Conservation (phyloP, 345 rosid species). For the Linum trigynum region DNA sequence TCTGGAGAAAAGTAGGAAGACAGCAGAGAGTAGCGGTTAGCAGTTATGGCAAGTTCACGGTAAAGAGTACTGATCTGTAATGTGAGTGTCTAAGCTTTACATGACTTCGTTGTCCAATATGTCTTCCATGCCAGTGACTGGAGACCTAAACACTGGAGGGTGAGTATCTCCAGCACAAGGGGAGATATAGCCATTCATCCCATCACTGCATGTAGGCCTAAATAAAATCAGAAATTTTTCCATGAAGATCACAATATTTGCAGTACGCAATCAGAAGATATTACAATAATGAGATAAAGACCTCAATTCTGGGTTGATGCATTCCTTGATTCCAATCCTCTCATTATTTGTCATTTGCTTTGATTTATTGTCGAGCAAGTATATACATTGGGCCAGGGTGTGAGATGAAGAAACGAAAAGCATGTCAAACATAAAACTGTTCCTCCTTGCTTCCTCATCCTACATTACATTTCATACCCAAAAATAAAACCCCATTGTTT, state of each 20-base stretch:
- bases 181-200: conserved; percentile 86
- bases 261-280: not conserved
- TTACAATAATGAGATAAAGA: conserved; percentile 26
- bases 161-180: conserved; percentile 71
- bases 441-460: conserved; percentile 81
- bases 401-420: conserved; percentile 70
- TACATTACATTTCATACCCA: conserved; percentile 18
- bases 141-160: conserved; percentile 72
- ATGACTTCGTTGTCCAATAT: conserved; percentile 71
- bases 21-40: not conserved
- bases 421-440: conserved; percentile 64
- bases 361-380: conserved; percentile 52
- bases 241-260: conserved; percentile 4
- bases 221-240: conserved; percentile 31
- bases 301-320: conserved; percentile 63
- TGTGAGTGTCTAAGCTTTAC: conserved; percentile 36
- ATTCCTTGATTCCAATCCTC: conserved; percentile 38
- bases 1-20: conserved; percentile 31
- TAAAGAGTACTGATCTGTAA: not conserved
- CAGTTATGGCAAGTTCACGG: not conserved
- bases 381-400: conserved; percentile 61
- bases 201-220: conserved; percentile 67
- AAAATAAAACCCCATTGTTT: conserved; percentile 2
- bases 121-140: conserved; percentile 75
- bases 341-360: conserved; percentile 39